Evolutionary conservation across 208 protist species (phyloP).

Genomic region (Acanthamoeba castellanii): DNA sequence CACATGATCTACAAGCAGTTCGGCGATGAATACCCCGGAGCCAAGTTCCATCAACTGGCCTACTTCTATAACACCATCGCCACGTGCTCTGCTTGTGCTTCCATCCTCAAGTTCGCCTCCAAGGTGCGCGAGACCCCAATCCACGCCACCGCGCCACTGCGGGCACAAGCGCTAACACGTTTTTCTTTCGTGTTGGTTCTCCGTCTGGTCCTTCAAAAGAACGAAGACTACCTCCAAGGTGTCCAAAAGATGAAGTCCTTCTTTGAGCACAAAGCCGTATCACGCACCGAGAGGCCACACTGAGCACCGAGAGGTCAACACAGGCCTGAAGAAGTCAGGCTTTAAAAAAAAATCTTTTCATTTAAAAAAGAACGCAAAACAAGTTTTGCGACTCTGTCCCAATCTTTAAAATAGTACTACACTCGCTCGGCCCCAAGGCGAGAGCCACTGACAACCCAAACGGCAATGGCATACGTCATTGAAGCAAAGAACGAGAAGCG

Average conservation of each 20-base stretch:
- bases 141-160: background rate
- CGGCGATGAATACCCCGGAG: constrained; percentile 13
- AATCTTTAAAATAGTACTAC: too few relatives aligned
- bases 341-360: too few relatives aligned
- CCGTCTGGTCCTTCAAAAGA: background rate
- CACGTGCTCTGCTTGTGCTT: background rate
- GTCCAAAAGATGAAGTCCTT: background rate
- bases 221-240: constrained; percentile 2
- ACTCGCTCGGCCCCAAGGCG: too few relatives aligned
- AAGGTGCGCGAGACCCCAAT: background rate
- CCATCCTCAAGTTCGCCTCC: constrained; percentile 28
- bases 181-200: too few relatives aligned
- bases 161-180: too few relatives aligned
- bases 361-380: too few relatives aligned
- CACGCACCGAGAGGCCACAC: too few relatives aligned
- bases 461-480: background rate
- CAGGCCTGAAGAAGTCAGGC: too few relatives aligned
- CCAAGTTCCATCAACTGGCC: constrained; percentile 40
- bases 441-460: too few relatives aligned
- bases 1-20: constrained; percentile 63
- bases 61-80: constrained; percentile 49
- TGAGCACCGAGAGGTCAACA: too few relatives aligned
- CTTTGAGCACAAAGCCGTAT: background rate
- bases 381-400: too few relatives aligned
- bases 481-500: background rate